These are phyloP conservation scores for Lasiosphaeriaceae sp. DNA, from an alignment of 495 filamentous ascomycete genomes.

Conservation along the genomic window DNA sequence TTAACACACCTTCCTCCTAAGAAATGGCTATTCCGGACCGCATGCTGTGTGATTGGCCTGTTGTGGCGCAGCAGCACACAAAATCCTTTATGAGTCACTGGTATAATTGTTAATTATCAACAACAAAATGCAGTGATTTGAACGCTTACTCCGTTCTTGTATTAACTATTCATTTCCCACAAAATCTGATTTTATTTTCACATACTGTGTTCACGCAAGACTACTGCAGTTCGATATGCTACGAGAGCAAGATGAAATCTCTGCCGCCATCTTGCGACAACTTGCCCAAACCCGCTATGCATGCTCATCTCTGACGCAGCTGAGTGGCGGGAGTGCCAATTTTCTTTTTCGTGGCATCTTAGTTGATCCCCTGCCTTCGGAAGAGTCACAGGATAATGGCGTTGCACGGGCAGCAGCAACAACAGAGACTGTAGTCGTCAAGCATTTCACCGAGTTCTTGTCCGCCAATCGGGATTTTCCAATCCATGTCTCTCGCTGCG, in stretches of 20 bases:
- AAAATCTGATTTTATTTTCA: too few relatives aligned
- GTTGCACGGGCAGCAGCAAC: not conserved
- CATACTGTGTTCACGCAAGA: not conserved
- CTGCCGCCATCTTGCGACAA: not conserved
- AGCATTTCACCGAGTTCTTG: slow-evolving; percentile 42
- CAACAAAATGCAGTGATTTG: too few relatives aligned
- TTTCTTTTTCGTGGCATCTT: slow-evolving; percentile 50
- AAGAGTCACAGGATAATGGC: not conserved
- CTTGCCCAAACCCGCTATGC: slow-evolving; percentile 35
- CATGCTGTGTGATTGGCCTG: too few relatives aligned
- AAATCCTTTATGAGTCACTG: too few relatives aligned
- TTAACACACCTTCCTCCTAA: too few relatives aligned
- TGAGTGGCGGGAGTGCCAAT: slow-evolving; percentile 51
- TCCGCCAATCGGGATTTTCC: slow-evolving; percentile 41
- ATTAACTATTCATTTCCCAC: too few relatives aligned
- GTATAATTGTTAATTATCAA: too few relatives aligned
- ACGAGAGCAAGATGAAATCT: not conserved
- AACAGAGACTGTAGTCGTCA: slow-evolving; percentile 42
- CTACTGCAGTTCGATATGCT: not conserved
- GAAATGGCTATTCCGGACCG: too few relatives aligned
- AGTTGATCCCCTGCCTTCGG: slow-evolving; percentile 14
- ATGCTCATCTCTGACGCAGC: slow-evolving; percentile 39
- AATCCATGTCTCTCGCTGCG: slow-evolving; percentile 42
- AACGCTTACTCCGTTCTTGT: too few relatives aligned
- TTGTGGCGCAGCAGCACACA: too few relatives aligned